Evolutionary conservation across 768 basidiomycete species (phyloP).

Genomic region (Fomitopsis serialis): DNA sequence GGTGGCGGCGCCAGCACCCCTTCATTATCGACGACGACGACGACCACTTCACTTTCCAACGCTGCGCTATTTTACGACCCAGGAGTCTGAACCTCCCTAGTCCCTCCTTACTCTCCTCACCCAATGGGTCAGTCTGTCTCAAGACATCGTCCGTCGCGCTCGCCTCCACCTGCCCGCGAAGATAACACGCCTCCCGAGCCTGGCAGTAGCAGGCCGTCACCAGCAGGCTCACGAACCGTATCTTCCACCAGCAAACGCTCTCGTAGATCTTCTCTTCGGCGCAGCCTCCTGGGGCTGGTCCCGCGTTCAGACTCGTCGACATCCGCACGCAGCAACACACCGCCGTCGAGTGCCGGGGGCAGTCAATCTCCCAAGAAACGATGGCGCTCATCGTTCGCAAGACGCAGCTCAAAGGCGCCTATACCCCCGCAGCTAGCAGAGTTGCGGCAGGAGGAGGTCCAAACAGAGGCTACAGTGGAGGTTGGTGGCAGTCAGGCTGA

Average conservation of each 20-base stretch:
- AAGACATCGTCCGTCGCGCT: slow-evolving; percentile 9
- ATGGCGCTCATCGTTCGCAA: slow-evolving; percentile 22
- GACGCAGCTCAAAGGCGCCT: neutral
- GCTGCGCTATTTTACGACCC: neutral
- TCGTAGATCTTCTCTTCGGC: slow-evolving; percentile 16
- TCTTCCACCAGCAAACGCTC: slow-evolving; percentile 10
- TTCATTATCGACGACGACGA: neutral
- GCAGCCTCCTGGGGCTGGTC: slow-evolving; percentile 16
- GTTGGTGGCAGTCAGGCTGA: neutral
- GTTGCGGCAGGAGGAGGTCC: neutral
- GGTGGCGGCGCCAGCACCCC: neutral
- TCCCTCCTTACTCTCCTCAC: slow-evolving; percentile 6
- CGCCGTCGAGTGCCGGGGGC: neutral
- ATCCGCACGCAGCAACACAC: slow-evolving; percentile 1
- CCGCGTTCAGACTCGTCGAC: slow-evolving; percentile 11
- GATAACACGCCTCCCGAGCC: slow-evolving; percentile 2
- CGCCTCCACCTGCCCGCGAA: slow-evolving; percentile 6
- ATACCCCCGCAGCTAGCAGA: neutral
- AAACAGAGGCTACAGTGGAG: neutral
- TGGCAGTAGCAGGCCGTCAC: slow-evolving; percentile 3
- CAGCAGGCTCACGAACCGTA: neutral
- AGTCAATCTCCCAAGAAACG: slow-evolving; percentile 17
- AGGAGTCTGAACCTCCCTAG: neutral
- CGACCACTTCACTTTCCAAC: neutral
- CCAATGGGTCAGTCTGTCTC: slow-evolving; percentile 23